phyloP scores from a whole-genome alignment of 2,329 filamentous ascomycete genomes.

The Neonectria faginata region DNA sequence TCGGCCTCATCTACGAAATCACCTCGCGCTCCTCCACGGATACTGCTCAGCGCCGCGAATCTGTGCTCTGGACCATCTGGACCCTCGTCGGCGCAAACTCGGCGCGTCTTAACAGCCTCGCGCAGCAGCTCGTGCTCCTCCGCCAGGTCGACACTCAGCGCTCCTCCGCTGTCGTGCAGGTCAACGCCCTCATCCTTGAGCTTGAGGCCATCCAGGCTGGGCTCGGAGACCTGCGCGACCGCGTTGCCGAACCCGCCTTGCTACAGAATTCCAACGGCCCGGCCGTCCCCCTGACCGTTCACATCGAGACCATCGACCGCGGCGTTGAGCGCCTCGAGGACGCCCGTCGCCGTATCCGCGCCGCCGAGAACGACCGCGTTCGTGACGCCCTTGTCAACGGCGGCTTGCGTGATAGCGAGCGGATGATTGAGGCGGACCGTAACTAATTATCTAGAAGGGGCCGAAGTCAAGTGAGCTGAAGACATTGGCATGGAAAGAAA shows the following conservation, averaged over 20 bases:
- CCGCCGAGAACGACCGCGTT: slow-evolving; percentile 69
- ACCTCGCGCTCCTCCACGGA: slow-evolving; percentile 72
- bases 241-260: slow-evolving; percentile 75
- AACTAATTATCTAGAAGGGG: slow-evolving; percentile 7
- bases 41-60: slow-evolving; percentile 69
- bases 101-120: slow-evolving; percentile 68
- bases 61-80: slow-evolving; percentile 78
- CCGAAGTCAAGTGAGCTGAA: not conserved
- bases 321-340: slow-evolving; percentile 78
- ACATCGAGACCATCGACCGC: slow-evolving; percentile 79
- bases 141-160: slow-evolving; percentile 75
- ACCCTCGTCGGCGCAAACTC: slow-evolving; percentile 79
- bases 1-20: slow-evolving; percentile 77
- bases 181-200: slow-evolving; percentile 77
- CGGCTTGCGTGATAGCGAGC: slow-evolving; percentile 54
- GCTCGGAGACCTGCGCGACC: slow-evolving; percentile 77
- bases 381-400: slow-evolving; percentile 63
- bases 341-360: slow-evolving; percentile 69
- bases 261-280: slow-evolving; percentile 54
- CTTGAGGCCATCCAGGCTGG: slow-evolving; percentile 78
- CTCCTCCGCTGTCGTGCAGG: slow-evolving; percentile 72
- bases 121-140: slow-evolving; percentile 73
- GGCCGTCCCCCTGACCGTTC: slow-evolving; percentile 73
- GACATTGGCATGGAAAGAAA: not conserved
- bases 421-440: slow-evolving; percentile 54